These are phyloP conservation scores for Geopyxis carbonaria DNA, from an alignment of 495 filamentous ascomycete genomes.

Conservation along the genomic window DNA sequence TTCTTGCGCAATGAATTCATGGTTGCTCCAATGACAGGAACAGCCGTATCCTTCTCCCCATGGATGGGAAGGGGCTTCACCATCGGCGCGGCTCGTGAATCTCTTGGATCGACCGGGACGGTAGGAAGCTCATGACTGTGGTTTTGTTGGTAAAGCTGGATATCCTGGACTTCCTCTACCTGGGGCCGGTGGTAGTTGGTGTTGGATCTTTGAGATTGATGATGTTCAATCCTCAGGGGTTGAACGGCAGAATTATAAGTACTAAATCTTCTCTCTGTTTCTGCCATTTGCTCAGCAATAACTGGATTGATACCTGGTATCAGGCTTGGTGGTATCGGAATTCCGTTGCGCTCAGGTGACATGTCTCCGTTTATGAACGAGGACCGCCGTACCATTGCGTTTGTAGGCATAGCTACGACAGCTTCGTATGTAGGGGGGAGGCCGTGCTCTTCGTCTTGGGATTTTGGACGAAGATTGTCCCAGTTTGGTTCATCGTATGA, in stretches of 20 bases:
- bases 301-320: constrained; percentile 20
- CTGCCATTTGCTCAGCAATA: constrained; percentile 15
- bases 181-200: constrained; percentile 23
- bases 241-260: constrained; percentile 11
- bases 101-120: neutral
- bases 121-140: constrained; percentile 12
- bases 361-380: constrained; percentile 6
- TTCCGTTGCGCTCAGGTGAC: constrained; percentile 17
- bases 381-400: too few species aligned
- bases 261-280: too few species aligned
- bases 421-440: constrained; percentile 16
- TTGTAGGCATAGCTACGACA: too few species aligned
- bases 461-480: constrained; percentile 15
- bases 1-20: constrained; percentile 11
- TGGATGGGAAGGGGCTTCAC: constrained; percentile 23
- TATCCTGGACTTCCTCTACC: constrained; percentile 23
- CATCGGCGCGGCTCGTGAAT: constrained; percentile 12
- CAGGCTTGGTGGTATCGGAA: constrained; percentile 22
- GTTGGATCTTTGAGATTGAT: constrained; percentile 10
- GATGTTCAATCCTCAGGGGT: constrained; percentile 15
- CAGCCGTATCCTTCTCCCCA: constrained; percentile 13
- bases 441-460: constrained; percentile 12
- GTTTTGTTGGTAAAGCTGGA: constrained; percentile 18
- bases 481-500: constrained; percentile 23
- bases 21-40: constrained; percentile 2